These are phyloP conservation scores for Rhizomucor pusillus DNA, from an alignment of 371 early-diverging fungal genomes.

Conservation along the genomic window DNA sequence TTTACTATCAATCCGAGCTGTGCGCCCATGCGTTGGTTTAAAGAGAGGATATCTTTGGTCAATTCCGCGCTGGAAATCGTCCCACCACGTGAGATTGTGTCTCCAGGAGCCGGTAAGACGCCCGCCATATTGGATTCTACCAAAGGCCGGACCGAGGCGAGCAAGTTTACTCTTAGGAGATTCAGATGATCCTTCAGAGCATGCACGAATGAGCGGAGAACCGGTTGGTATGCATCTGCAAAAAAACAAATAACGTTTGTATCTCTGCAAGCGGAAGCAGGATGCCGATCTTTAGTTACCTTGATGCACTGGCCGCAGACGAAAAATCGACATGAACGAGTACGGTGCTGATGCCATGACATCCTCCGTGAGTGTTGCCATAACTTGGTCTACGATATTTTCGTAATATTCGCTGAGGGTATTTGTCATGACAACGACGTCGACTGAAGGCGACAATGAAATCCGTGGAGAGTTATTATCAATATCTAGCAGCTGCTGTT, in stretches of 20 bases:
- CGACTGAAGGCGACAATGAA: conserved; percentile 2
- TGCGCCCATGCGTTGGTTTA: conserved; percentile 23
- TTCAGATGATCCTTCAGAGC: conserved; percentile 24
- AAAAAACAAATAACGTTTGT: neutral
- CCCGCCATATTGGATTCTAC: conserved; percentile 21
- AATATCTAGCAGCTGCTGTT: neutral
- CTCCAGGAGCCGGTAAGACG: conserved; percentile 6
- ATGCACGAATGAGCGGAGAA: conserved; percentile 18
- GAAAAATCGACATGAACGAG: conserved; percentile 18
- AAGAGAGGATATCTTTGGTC: conserved; percentile 13
- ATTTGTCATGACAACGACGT: conserved; percentile 10
- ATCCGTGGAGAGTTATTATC: neutral
- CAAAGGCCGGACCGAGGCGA: conserved; percentile 27
- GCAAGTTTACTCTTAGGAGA: conserved; percentile 17
- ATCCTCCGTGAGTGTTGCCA: conserved; percentile 29
- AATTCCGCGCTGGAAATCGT: conserved; percentile 2
- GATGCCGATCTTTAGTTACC: neutral
- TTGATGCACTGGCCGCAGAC: conserved; percentile 4
- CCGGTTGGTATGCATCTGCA: conserved; percentile 9
- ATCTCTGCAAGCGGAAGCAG: no score
- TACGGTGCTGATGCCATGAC: conserved; percentile 27
- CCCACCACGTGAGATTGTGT: neutral
- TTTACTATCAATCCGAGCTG: conserved; percentile 28
- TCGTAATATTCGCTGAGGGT: conserved; percentile 41
- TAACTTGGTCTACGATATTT: conserved; percentile 42